These are phyloP conservation scores for Hibiscus tridactylites DNA, from an alignment of 345 rosid genomes.

Conservation along the genomic window DNA sequence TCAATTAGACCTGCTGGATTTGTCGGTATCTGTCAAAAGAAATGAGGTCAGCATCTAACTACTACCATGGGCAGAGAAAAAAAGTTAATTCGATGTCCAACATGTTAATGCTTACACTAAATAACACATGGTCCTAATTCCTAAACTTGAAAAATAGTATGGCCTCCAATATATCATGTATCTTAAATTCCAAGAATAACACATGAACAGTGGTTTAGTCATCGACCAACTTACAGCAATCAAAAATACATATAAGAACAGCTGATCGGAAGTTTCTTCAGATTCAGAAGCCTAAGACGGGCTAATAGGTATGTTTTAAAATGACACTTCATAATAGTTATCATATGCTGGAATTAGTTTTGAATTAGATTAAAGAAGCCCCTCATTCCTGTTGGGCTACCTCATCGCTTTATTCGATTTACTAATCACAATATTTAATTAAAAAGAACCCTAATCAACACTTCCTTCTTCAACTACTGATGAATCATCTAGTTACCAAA, in stretches of 20 bases:
- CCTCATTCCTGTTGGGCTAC: not conserved
- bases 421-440: not conserved
- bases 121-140: not conserved
- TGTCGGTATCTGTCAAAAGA: slow-evolving; percentile 56
- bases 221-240: not conserved
- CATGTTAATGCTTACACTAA: not conserved
- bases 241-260: not conserved
- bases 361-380: not conserved
- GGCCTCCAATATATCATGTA: not conserved
- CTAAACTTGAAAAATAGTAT: not conserved
- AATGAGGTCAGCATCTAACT: not conserved
- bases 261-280: not conserved
- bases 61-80: not conserved
- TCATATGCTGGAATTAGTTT: not conserved
- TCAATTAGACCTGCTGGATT: slow-evolving; percentile 60
- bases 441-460: not conserved
- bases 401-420: not conserved
- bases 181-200: not conserved
- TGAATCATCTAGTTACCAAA: not conserved
- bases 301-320: not conserved
- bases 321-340: not conserved
- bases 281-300: not conserved
- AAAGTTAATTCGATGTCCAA: no score
- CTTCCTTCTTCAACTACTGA: not conserved
- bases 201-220: not conserved